Evolutionary conservation across 2,329 filamentous ascomycete species (phyloP).

Genomic region (Colletotrichum coccodes): DNA sequence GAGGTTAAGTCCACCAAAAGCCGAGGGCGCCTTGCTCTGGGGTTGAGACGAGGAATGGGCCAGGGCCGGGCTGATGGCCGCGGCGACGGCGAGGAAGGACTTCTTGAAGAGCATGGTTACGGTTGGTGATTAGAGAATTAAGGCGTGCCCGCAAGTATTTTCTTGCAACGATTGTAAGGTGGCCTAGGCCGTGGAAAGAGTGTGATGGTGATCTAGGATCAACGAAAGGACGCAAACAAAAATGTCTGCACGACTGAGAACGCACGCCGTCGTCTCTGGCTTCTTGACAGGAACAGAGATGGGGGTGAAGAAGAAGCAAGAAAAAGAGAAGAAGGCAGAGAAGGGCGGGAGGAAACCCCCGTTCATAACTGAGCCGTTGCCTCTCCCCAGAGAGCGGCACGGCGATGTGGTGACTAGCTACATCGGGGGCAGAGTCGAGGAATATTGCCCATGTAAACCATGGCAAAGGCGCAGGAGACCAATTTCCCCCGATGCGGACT

Average conservation of each 20-base stretch:
- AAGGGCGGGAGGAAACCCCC: neutral
- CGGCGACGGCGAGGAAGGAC: slow-evolving; percentile 39
- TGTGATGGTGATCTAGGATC: slow-evolving; percentile 41
- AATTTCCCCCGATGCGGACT: slow-evolving; percentile 14
- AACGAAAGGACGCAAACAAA: slow-evolving; percentile 47
- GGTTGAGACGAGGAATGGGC: slow-evolving; percentile 9
- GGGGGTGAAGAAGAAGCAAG: slow-evolving; percentile 1
- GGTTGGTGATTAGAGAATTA: slow-evolving; percentile 31
- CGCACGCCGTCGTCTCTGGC: slow-evolving; percentile 29
- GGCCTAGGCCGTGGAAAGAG: slow-evolving; percentile 47
- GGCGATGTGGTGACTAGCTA: slow-evolving; percentile 10
- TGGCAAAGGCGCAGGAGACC: slow-evolving; percentile 7
- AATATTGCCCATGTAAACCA: slow-evolving; percentile 2
- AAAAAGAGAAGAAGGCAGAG: neutral
- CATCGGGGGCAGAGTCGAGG: neutral
- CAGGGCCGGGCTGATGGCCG: slow-evolving; percentile 33
- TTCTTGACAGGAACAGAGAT: slow-evolving; percentile 29
- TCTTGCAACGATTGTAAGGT: slow-evolving; percentile 43
- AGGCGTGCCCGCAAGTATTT: neutral
- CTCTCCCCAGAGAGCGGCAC: neutral
- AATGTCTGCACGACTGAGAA: slow-evolving; percentile 33
- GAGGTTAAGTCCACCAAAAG: slow-evolving; percentile 48
- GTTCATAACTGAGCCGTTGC: slow-evolving; percentile 15
- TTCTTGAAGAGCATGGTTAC: slow-evolving; percentile 37
- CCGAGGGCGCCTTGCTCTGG: slow-evolving; percentile 5